Conservation (phyloP, 148 eudicot genomes). For the Fagopyrum homotropicum region DNA sequence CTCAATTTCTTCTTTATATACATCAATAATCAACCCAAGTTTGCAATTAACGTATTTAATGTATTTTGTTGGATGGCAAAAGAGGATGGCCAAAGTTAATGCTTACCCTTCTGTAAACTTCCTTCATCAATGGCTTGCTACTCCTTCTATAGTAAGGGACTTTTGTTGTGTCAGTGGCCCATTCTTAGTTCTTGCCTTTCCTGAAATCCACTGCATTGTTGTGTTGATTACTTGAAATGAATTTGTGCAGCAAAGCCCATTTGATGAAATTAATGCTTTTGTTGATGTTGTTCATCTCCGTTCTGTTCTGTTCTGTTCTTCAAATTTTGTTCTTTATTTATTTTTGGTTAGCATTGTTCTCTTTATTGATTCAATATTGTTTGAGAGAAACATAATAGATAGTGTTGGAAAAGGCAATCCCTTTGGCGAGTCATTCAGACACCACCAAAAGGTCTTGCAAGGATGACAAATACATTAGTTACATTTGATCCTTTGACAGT, state of each 20-base stretch:
- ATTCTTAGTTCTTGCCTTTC: constrained; percentile 5
- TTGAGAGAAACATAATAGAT: too few species aligned
- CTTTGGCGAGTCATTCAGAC: too few species aligned
- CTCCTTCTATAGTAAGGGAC: neutral
- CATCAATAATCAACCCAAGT: too few species aligned
- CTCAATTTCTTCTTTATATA: too few species aligned
- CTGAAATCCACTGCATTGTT: neutral
- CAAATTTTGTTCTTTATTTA: neutral
- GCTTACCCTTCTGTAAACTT: neutral
- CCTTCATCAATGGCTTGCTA: neutral
- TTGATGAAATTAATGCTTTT: too few species aligned
- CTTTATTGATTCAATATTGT: neutral
- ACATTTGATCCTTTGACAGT: neutral
- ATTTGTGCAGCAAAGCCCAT: too few species aligned
- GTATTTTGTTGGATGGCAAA: neutral
- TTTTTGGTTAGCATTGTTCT: too few species aligned
- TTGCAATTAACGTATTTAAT: too few species aligned
- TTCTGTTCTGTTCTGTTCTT: neutral
- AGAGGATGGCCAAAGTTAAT: neutral
- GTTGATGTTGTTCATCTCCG: neutral
- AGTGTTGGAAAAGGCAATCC: too few species aligned
- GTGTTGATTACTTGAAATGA: neutral
- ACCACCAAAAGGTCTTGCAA: too few species aligned
- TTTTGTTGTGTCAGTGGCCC: neutral
- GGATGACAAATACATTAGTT: too few species aligned